Base-by-base conservation (phyloP, 306 rosid species). In the Quercus aquifolioides region DNA sequence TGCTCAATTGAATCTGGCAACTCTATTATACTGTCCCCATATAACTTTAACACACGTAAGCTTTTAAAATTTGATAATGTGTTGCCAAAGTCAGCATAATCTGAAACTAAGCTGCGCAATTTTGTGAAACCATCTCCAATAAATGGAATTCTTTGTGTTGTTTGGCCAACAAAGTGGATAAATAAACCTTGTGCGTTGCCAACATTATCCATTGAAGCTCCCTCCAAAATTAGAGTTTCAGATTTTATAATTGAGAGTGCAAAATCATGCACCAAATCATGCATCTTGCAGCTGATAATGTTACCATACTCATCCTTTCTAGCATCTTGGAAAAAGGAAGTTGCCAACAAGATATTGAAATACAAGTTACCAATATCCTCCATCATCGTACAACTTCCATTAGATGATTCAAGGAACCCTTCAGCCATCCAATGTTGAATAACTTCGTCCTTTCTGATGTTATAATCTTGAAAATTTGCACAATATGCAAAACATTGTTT, bases 401-500 rank as follows among this genome's bases (percentile, higher is more conserved):
- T 7, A 1, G 28, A 5, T 1, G 19, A 28, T 12, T 51, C 43
- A 18, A 80, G 78, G 26, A 57, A 74, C 15, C 80, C 84, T 13
- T 75, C 65, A 43, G 77, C 84, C 59, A 75, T 70, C 77, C 84
- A 46, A 46, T 46, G 15, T 46, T 46, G 54, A 46, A 46, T 46
- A 11, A 46, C 14, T 46, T 46, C 4, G 0, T 11, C 58, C 52
- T 51, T 81, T 33, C n/a, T 4, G 0, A 74, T 55, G 31, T n/a
- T 17, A 5, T 0, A 15, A 54, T 9, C 76, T 19, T 68, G 41
- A 12, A 77, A 77, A 31, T 43, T 64, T 43, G 84, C 74, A 46
- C 84, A 74, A 10, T 74, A 80, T 38, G 72, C 62, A 75, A 80
- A 80, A 57, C 79, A 80, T 46, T 74, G 79, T 58, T 80, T 80